phyloP scores from a whole-genome alignment of 2,329 filamentous ascomycete species.

The Penicillium sp. region DNA sequence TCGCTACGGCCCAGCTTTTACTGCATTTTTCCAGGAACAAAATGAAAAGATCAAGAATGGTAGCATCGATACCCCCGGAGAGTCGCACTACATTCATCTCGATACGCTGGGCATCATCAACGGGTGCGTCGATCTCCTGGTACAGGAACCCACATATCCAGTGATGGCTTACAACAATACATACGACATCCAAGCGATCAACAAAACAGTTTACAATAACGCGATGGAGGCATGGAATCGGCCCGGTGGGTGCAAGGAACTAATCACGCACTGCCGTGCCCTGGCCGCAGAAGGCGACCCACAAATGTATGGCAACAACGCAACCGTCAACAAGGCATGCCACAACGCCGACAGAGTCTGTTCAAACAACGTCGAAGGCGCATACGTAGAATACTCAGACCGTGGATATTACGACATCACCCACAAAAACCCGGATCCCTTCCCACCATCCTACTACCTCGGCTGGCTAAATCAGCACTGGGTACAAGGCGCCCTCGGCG shows the following conservation, averaged over 20 bases:
- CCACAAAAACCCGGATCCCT: slow-evolving; percentile 50
- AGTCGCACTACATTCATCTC: slow-evolving; percentile 41
- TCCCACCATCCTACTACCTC: slow-evolving; percentile 51
- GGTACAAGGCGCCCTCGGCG: slow-evolving; percentile 57
- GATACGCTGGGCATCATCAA: slow-evolving; percentile 57
- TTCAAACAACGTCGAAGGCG: slow-evolving; percentile 42
- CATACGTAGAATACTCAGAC: slow-evolving; percentile 43
- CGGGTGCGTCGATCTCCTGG: slow-evolving; percentile 52
- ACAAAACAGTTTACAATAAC: slow-evolving; percentile 46
- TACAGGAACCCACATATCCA: slow-evolving; percentile 49
- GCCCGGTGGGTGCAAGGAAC: slow-evolving; percentile 53
- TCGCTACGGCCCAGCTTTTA: slow-evolving; percentile 43
- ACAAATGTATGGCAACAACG: slow-evolving; percentile 46
- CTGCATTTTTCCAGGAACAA: slow-evolving; percentile 42
- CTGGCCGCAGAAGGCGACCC: slow-evolving; percentile 50
- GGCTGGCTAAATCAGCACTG: slow-evolving; percentile 57
- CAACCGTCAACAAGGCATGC: slow-evolving; percentile 47
- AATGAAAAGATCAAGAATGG: slow-evolving; percentile 41
- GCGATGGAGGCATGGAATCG: slow-evolving; percentile 46
- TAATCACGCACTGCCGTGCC: slow-evolving; percentile 50
- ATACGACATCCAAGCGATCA: slow-evolving; percentile 53
- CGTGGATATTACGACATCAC: slow-evolving; percentile 58
- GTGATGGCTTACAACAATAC: slow-evolving; percentile 57
- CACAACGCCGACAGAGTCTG: slow-evolving; percentile 47
- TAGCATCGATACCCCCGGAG: slow-evolving; percentile 24